Conservation (phyloP, 192 early-diverging fungal species). For the Coemansia brasiliensis region DNA sequence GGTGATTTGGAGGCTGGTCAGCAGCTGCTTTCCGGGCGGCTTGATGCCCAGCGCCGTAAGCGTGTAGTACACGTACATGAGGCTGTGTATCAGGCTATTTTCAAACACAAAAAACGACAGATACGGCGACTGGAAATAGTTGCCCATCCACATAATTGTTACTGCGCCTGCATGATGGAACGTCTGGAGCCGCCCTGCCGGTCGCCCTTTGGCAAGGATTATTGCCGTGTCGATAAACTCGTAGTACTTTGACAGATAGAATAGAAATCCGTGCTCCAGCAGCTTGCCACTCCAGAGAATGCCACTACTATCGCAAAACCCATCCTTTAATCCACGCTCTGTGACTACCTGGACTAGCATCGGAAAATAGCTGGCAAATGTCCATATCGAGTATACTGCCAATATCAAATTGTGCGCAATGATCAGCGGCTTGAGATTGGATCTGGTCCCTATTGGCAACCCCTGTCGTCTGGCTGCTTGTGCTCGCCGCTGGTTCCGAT, state of each 20-base stretch:
- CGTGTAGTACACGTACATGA: conserved; percentile 89
- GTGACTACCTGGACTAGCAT: conserved; percentile 59
- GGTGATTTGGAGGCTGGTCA: conserved; percentile 79
- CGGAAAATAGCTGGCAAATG: conserved; percentile 66
- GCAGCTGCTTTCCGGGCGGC: conserved; percentile 77
- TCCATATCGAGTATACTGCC: conserved; percentile 70
- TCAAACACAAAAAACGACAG: conserved; percentile 82
- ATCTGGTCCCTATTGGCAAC: background rate
- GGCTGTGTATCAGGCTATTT: conserved; percentile 85
- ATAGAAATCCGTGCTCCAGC: conserved; percentile 76
- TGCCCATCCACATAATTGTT: conserved; percentile 82
- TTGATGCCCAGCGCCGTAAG: conserved; percentile 70
- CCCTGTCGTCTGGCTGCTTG: background rate
- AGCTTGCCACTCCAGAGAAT: conserved; percentile 68
- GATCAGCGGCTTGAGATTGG: conserved; percentile 70
- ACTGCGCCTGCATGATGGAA: conserved; percentile 90
- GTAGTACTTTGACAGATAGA: conserved; percentile 89
- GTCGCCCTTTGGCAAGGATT: conserved; percentile 73
- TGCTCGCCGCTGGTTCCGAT: conserved; percentile 13
- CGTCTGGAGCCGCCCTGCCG: conserved; percentile 73
- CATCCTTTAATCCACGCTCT: conserved; percentile 57
- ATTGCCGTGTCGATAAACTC: conserved; percentile 87
- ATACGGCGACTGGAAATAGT: conserved; percentile 72
- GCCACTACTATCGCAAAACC: conserved; percentile 66
- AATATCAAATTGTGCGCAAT: conserved; percentile 75